Evolutionary conservation across 306 rosid genomes (phyloP), one percentile per base, ranked within the genome.

Genomic region (Vigna nakashimae): DNA sequence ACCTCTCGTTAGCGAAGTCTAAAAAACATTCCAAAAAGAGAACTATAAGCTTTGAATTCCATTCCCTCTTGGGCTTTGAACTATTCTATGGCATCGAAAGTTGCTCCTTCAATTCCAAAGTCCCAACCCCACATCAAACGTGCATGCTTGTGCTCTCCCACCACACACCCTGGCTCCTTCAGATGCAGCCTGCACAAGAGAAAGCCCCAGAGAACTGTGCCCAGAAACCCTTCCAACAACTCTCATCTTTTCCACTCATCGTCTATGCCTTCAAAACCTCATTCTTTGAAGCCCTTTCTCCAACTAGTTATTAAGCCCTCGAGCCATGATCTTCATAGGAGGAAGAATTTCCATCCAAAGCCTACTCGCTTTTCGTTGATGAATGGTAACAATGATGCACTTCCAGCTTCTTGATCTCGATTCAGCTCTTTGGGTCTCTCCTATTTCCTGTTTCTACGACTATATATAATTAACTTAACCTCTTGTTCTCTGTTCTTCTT

Each of bases 101-200:
- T 4, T 22, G 52, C n/a, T 56, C 12, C 70, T 50, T 51, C 79
- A 15, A 71, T 34, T 49, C 46, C 80, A 13, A 78, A 56, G 49
- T 46, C 75, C 22, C 62, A 9, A 56, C 34, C 70, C 28, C 71
- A 16, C 48, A 36, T 69, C n/a, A 81, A 71, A 30, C 86, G 82
- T 12, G 77, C 82, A 5, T 91, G 94, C 71, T 50, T 84, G 64
- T 91, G 97, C 26, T 86, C 97, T 32, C 92, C 91, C 52, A 83
- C 92, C 71, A 76, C 73, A 13, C 97, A 91, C 20, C 89, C 94
- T 10, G 91, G 94, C 38, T 91, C 97, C 22, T 91, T 89, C 83
- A 80, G 94, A 18, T 91, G 94, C 73, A 83, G 87, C 63, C 28
- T 80, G 62, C 97, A 91, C 79, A 84, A 88, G 76, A 78, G 55